Base-by-base conservation (phyloP, 108 stramenopile species). In the Nitzschia sp. region DNA sequence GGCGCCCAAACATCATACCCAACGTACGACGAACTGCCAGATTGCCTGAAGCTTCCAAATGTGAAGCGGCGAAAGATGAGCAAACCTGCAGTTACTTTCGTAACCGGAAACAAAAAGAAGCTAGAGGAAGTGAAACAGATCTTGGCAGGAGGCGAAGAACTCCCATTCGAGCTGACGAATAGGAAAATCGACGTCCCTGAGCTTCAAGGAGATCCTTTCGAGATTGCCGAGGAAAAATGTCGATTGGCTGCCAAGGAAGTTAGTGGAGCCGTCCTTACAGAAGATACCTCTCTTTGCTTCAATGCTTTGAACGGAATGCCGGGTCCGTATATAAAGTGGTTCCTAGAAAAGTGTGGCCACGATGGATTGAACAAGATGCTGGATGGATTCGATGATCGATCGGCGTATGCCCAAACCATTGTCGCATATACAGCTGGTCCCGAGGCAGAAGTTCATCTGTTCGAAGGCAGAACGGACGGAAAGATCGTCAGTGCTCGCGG, bases 31-130 rank as follows among this genome's bases (percentile, higher is more conserved):
- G 89, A 91, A 49, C 64, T 94, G 26, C 93, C 93, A 26, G 79
- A 80, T 17, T 81, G 81, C 34, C 68, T 91, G 47, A 70, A 66
- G 38, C 38, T 90, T 0, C 24, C 3, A 17, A 47, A 46, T 35
- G 59, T 38, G 27, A 63, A 57, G 28, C 38, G 70, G 60, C 38
- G 19, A 66, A 66, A 66, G n/a, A 18, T 58, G 11, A 19, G 45
- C 11, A 69, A 65, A 51, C 69, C 56, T 6, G 31, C 57, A 15
- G 74, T 98, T 36, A 97, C 96, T 21, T 99, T 99, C 79, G 97
- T 99, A n/a, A 98, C 98, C 9, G 98, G 98, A 23, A 99, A 99
- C 77, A 95, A 92, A 55, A 98, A 98, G 76, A 99, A 99, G 77
- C 79, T 98, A 15, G 94, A 98, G 61, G 98, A 99, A 82, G 96